Conservation (phyloP, 129 eudicot genomes). For the sunflower (Helianthus annuus) region HanXRQr2.0-SUNRISE NC_035448.2:199680093-199680592, state of each 20-base stretch:
- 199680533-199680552: slow-evolving; percentile 71
- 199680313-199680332: slow-evolving; percentile 76
- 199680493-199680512: slow-evolving; percentile 49
- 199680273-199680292: slow-evolving; percentile 61
- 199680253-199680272: slow-evolving; percentile 72
- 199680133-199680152: slow-evolving; percentile 76
- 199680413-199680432: slow-evolving; percentile 92
- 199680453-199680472: slow-evolving; percentile 76
- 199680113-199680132: slow-evolving; percentile 41
- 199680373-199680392: slow-evolving; percentile 92
- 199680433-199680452: slow-evolving; percentile 83
- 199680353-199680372: slow-evolving; percentile 79
- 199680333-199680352: slow-evolving; percentile 81
- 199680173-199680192: slow-evolving; percentile 76
- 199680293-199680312: slow-evolving; percentile 80
- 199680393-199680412: slow-evolving; percentile 95
- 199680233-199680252: slow-evolving; percentile 70
- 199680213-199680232: slow-evolving; percentile 59
- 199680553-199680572: slow-evolving; percentile 69
- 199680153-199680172: slow-evolving; percentile 90
- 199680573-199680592: slow-evolving; percentile 82
- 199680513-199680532: slow-evolving; percentile 42
- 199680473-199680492: slow-evolving; percentile 86
- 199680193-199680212: slow-evolving; percentile 82
- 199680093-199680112: slow-evolving; percentile 32